These are phyloP conservation scores for Austroboletus niveus DNA, from an alignment of 1,284 basidiomycete genomes.

Conservation along the genomic window DNA sequence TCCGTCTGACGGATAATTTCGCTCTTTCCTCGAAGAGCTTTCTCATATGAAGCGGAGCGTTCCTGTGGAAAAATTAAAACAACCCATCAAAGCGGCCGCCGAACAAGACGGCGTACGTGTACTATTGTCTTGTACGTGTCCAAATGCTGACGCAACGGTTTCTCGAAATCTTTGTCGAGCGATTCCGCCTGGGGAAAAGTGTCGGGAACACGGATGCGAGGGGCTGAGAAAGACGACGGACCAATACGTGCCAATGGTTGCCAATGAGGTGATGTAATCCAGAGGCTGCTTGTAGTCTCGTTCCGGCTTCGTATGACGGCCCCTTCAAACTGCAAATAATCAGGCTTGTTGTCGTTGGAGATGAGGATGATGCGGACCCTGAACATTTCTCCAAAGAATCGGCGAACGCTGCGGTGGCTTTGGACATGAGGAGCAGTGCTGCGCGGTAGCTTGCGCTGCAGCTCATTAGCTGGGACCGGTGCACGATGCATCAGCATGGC, in stretches of 20 bases:
- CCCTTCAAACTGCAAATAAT: conserved; percentile 66
- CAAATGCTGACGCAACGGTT: conserved; percentile 80
- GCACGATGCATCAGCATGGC: conserved; percentile 20
- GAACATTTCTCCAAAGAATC: conserved; percentile 84
- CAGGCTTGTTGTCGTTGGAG: neutral
- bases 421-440: conserved; percentile 81
- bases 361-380: conserved; percentile 46
- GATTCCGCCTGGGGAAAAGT: conserved; percentile 63
- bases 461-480: conserved; percentile 62
- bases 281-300: conserved; percentile 78
- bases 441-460: conserved; percentile 82
- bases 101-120: conserved; percentile 46
- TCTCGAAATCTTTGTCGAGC: conserved; percentile 88
- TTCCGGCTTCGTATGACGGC: conserved; percentile 73
- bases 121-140: conserved; percentile 79
- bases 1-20: conserved; percentile 88
- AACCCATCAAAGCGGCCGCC: neutral
- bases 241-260: conserved; percentile 90
- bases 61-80: conserved; percentile 47
- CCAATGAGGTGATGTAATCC: conserved; percentile 90
- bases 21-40: conserved; percentile 77
- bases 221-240: conserved; percentile 35
- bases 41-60: conserved; percentile 78
- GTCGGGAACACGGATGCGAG: conserved; percentile 3
- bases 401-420: conserved; percentile 84